Base-by-base conservation (phyloP, 2,329 filamentous ascomycete genomes). In the Arthrobotrys sphaeroides region DNA sequence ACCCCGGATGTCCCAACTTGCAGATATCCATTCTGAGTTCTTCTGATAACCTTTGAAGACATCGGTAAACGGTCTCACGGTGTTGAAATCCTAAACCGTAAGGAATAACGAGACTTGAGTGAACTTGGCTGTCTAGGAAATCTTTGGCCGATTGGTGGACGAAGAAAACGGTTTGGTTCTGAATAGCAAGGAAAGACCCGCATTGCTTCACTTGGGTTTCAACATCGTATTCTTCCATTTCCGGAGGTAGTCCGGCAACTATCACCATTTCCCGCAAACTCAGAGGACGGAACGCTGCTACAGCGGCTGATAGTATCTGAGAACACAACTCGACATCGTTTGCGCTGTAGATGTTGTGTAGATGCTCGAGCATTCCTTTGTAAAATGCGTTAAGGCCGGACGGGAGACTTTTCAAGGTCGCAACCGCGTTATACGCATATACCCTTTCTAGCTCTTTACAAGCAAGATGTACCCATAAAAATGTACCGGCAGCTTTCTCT, bases 131-230 rank as follows among this genome's bases (percentile, higher is more conserved):
- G 5, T 59, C 64, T 0, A 70, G 24, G 6, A 51, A 70, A 13
- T 70, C 66, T 22, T 61, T 70, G 1, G 53, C 45, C 5, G 66
- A 70, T 36, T 61, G 66, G 45, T 70, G 66, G 7, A 62, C 22
- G 43, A 70, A 43, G 36, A 22, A 70, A 1, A 70, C 6, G 18
- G 13, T 31, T 1, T 45, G 1, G 13, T 70, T n/a, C 26, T 51
- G 31, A 24, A 62, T 5, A 0, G 26, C 5, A 1, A 70, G 36
- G 18, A 70, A 70, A 3, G 66, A 53, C 0, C 66, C 66, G 22
- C 66, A 70, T 13, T 33, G 20, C 26, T 51, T 61, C 5, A 62
- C 28, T 13, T 31, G 53, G 7, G 33, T 22, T 20, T 51, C 66
- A 2, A 70, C 9, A 13, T 70, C 42, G 2, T 13, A 6, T 20